Conservation (phyloP, 805 yeast genomes). For the Hanseniaspora valbyensis region DNA sequence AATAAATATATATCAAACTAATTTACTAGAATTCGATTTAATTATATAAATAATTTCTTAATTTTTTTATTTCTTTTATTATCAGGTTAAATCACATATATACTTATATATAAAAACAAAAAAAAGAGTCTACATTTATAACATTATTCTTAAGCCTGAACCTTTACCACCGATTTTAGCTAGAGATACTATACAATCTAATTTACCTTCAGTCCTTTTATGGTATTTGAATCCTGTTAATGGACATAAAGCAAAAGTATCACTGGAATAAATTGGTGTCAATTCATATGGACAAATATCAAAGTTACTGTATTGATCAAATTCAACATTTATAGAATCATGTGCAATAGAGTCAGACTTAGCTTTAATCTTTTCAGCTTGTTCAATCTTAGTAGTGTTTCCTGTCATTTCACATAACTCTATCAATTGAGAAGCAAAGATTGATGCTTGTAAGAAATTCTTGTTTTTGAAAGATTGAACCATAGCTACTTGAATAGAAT, state of each 20-base stretch:
- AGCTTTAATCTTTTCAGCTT: conserved; percentile 71
- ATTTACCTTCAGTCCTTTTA: conserved; percentile 60
- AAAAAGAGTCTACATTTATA: conserved; percentile 14
- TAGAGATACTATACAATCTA: conserved; percentile 64
- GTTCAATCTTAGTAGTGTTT: conserved; percentile 74
- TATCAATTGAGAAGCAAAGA: conserved; percentile 52
- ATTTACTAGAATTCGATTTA: too few species aligned
- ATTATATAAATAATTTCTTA: too few species aligned
- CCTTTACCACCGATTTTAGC: conserved; percentile 84
- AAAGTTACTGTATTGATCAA: conserved; percentile 84
- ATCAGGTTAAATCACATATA: too few species aligned
- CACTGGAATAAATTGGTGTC: conserved; percentile 79
- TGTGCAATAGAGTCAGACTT: conserved; percentile 69
- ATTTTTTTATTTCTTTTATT: too few species aligned
- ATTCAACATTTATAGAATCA: conserved; percentile 83
- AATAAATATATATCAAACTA: too few species aligned
- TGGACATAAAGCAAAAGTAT: conserved; percentile 60
- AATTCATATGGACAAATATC: conserved; percentile 78
- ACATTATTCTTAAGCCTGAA: conserved; percentile 60
- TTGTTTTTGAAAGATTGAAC: conserved; percentile 79
- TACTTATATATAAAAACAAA: not conserved
- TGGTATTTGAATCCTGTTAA: conserved; percentile 85
- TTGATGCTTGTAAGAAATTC: conserved; percentile 78
- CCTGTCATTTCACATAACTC: conserved; percentile 63
- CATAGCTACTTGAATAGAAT: conserved; percentile 93